Base-by-base conservation (phyloP, 345 rosid species). In the Eucalyptus shirleyi region DNA sequence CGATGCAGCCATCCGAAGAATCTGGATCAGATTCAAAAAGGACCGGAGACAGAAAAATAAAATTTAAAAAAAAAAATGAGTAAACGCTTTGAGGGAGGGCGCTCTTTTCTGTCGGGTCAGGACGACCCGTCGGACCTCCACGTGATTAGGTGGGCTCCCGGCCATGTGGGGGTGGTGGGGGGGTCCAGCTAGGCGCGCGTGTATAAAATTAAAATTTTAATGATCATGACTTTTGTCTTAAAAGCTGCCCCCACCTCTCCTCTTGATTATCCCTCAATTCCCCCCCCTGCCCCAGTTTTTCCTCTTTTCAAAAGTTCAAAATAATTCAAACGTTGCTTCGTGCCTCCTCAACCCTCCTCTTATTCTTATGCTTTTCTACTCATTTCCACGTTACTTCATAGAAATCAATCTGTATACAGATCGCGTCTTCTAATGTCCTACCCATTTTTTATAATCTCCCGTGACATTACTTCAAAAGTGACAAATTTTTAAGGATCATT, bases 251-350 rank as follows among this genome's bases (percentile, higher is more conserved):
- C 30, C 62, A 56, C 62, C 30, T 53, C 82, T 19, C 14, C 26
- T 21, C 26, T 40, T 72, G 19, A 72, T 72, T 21, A 42, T 72
- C 59, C 45, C 23, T 72, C 45, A 72, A 37, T 62, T 30, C 18
- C 14, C 2, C 44, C 1, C 24, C 26, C 15, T 19, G 26, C 26
- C 45, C 37, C 14, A 10, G 12, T 37, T 21, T 72, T 72, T 53
- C 59, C 59, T 53, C 59, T 53, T 53, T 77, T 77, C 85, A 77
- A 77, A 77, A 21, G 85, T 77, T 77, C 85, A 77, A 77, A 77
- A 77, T 12, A 24, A 40, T 77, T 77, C 47, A 21, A 77, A 77
- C 85, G 16, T 40, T 11, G 85, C 85, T 77, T 77, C 30, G 9
- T 77, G 47, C 47, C 85, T 23, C 85, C 85, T 77, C 85, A 40